Base-by-base conservation (phyloP, 768 basidiomycete species). In the Pulveroboletus sp. region DNA sequence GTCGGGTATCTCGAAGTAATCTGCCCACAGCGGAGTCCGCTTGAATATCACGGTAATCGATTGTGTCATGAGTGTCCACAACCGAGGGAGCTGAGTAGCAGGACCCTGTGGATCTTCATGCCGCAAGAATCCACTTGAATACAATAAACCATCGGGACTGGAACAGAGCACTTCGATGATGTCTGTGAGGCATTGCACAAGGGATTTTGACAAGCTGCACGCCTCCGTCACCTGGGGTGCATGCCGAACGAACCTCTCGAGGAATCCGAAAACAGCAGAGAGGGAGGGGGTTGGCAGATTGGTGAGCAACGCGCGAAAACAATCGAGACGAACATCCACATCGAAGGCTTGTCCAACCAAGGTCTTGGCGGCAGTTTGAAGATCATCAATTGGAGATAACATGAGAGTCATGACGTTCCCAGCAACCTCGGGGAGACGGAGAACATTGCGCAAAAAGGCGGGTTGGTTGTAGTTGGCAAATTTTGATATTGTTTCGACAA, bases 121-220 rank as follows among this genome's bases (percentile, higher is more conserved):
- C 32, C 69, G 74, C 42, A 86, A 64, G 61, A 85, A 89, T 14
- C 57, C 49, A 6, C 68, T 49, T 30, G 77, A 73, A 58, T 82
- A 82, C 5, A 94, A 70, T 6, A 94, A 71, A 12, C 90, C 90
- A 55, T 82, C 82, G 1, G 78, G 79, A 31, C 72, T 76, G 9
- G 82, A 77, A 61, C 92, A 95, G 2, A 98, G 77, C 6, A 85
- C 85, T 31, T 97, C 93, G 49, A 97, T 79, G 49, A 96, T 80
- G 61, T 99, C 96, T 12, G 91, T 90, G 58, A 97, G 78, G 67
- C 93, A 95, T 4, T 86, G 83, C 16, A 96, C 96, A 20, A 97
- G 79, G 17, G 89, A 85, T 58, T 89, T 89, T 5, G 96, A 90
- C n/a, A 93, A 63, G 42, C 78, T 83, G 63, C 90, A 92, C 1